phyloP scores from a whole-genome alignment of 2,329 filamentous ascomycete species.

The Stemphylium lycopersici region DNA sequence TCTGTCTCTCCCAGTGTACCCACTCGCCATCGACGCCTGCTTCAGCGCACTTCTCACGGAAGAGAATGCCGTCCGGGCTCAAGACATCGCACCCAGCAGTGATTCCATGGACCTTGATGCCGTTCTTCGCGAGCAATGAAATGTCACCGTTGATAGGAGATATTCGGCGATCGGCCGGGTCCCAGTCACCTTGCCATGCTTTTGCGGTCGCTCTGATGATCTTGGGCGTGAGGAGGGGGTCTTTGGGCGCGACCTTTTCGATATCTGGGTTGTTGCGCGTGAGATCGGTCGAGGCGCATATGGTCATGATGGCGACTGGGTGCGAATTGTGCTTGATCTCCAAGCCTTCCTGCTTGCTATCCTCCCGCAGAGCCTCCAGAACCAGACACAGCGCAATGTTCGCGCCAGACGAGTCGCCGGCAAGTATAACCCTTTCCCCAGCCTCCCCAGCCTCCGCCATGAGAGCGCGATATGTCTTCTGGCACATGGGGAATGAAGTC shows the following conservation, averaged over 20 bases:
- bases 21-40: constrained; percentile 57
- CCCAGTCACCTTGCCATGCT: constrained; percentile 51
- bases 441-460: constrained; percentile 48
- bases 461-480: constrained; percentile 53
- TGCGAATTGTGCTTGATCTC: constrained; percentile 17
- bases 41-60: constrained; percentile 55
- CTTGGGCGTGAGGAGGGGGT: constrained; percentile 55
- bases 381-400: constrained; percentile 58
- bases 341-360: constrained; percentile 15
- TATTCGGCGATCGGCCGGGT: constrained; percentile 53
- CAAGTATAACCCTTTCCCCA: constrained; percentile 55
- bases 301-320: constrained; percentile 52
- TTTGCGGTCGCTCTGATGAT: constrained; percentile 53
- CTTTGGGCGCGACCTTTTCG: constrained; percentile 46
- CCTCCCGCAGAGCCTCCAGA: constrained; percentile 47
- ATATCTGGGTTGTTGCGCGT: constrained; percentile 56
- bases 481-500: constrained; percentile 55
- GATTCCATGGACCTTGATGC: constrained; percentile 59
- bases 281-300: constrained; percentile 59
- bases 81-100: constrained; percentile 61
- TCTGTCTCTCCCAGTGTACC: constrained; percentile 65
- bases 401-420: constrained; percentile 63
- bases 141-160: constrained; percentile 58
- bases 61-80: constrained; percentile 58
- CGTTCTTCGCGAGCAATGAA: constrained; percentile 44